Evolutionary conservation across 306 rosid species (phyloP).

Genomic region (Cicer judaicum): DNA sequence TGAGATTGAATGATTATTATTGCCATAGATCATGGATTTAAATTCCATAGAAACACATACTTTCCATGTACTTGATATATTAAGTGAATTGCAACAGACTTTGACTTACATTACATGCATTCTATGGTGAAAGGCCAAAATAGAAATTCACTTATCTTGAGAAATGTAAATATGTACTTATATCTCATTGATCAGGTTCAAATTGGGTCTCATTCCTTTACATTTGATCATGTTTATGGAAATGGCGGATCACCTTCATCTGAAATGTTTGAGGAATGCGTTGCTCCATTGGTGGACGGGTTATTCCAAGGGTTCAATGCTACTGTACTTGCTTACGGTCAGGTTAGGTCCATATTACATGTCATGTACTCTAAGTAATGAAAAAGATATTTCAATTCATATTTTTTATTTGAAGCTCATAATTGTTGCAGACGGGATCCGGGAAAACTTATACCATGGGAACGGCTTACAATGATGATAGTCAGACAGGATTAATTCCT

Average conservation of each 20-base stretch:
- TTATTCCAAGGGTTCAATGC: slow-evolving; percentile 86
- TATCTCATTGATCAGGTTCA: slow-evolving; percentile 61
- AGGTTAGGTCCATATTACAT: slow-evolving; percentile 58
- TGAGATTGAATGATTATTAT: not conserved
- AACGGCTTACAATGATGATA: slow-evolving; percentile 68
- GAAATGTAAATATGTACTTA: slow-evolving; percentile 1
- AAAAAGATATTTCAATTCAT: slow-evolving; percentile 31
- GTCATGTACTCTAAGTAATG: slow-evolving; percentile 27
- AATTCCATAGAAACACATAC: not conserved
- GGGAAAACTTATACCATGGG: slow-evolving; percentile 96
- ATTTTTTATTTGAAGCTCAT: slow-evolving; percentile 36
- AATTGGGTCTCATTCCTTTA: slow-evolving; percentile 80
- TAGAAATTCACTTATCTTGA: slow-evolving; percentile 28
- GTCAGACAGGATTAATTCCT: slow-evolving; percentile 65
- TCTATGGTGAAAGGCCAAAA: slow-evolving; percentile 13
- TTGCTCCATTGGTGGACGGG: slow-evolving; percentile 77
- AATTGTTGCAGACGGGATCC: slow-evolving; percentile 76
- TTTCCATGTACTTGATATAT: slow-evolving; percentile 6
- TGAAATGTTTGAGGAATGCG: slow-evolving; percentile 73
- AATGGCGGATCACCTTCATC: slow-evolving; percentile 69
- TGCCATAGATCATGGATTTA: too few species aligned
- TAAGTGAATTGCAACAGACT: slow-evolving; percentile 7
- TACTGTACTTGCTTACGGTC: slow-evolving; percentile 90
- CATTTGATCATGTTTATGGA: slow-evolving; percentile 82
- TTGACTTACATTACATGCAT: slow-evolving; percentile 12